phyloP scores from a whole-genome alignment of 768 basidiomycete genomes.

The Peribolospora baueri region DNA sequence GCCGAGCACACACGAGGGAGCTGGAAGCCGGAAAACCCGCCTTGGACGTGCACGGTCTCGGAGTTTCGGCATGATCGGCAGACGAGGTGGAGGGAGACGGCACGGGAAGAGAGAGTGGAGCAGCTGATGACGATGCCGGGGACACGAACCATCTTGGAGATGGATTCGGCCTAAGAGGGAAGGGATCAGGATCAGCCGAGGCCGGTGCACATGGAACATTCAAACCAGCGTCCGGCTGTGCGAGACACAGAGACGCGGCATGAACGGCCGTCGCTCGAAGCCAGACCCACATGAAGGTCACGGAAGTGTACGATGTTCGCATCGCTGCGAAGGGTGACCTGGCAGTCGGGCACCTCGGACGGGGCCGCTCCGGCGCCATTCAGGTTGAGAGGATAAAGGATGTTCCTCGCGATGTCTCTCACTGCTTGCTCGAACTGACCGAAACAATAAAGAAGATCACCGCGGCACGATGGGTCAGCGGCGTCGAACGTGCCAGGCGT shows the following conservation, averaged over 20 bases:
- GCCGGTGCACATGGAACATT: not conserved
- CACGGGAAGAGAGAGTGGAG: constrained; percentile 73
- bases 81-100: constrained; percentile 73
- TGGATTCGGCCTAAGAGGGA: constrained; percentile 37
- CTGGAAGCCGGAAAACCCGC: constrained; percentile 19
- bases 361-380: constrained; percentile 7
- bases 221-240: not conserved
- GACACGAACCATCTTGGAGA: constrained; percentile 85
- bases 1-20: constrained; percentile 75
- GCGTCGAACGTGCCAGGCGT: not conserved
- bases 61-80: constrained; percentile 70
- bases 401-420: constrained; percentile 53
- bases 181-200: not conserved
- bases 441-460: not conserved
- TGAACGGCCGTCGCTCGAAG: too few relatives aligned
- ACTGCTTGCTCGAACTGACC: constrained; percentile 73
- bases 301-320: constrained; percentile 84
- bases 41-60: constrained; percentile 36
- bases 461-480: not conserved
- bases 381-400: constrained; percentile 45
- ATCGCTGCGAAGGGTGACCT: constrained; percentile 68
- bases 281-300: constrained; percentile 43
- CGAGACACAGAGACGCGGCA: not conserved
- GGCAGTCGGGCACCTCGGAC: constrained; percentile 38
- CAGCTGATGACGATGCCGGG: constrained; percentile 97